These are phyloP conservation scores for Calamus simplicifolius DNA, from an alignment of 176 grass and related monocot species.

Conservation along the genomic window DNA sequence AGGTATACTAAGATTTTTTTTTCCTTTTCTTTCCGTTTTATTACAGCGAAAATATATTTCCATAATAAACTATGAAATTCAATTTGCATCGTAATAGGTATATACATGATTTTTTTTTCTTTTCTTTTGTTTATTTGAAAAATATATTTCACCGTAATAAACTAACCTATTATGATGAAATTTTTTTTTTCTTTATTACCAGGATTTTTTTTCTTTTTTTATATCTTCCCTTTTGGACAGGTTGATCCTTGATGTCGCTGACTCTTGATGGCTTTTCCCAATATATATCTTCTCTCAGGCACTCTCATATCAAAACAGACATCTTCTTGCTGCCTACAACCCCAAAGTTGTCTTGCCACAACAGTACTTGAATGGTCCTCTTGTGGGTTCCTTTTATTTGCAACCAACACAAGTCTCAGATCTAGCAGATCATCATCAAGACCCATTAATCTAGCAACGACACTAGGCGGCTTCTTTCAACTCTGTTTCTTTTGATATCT, in stretches of 20 bases:
- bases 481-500: conserved; percentile 49
- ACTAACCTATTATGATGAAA: no score
- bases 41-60: no score
- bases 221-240: conserved; percentile 19
- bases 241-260: conserved; percentile 19
- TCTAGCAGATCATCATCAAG: conserved; percentile 67
- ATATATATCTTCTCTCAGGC: conserved; percentile 48
- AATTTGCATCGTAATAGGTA: no score
- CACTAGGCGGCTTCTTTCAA: conserved; percentile 54
- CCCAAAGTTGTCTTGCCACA: conserved; percentile 16
- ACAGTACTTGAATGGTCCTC: conserved; percentile 23
- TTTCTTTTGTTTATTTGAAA: no score
- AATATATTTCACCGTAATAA: no score
- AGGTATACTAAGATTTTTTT: no score
- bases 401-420: conserved; percentile 29
- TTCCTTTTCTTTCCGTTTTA: no score
- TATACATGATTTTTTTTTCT: no score
- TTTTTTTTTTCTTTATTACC: no score
- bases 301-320: conserved; percentile 17
- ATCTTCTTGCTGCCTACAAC: background rate
- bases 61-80: no score
- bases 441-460: conserved; percentile 92
- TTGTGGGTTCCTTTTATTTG: conserved; percentile 17
- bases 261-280: conserved; percentile 43
- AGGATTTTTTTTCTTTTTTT: no score